Conservation (phyloP, 208 protist genomes). For the Sergeia podlipaevii region DNA sequence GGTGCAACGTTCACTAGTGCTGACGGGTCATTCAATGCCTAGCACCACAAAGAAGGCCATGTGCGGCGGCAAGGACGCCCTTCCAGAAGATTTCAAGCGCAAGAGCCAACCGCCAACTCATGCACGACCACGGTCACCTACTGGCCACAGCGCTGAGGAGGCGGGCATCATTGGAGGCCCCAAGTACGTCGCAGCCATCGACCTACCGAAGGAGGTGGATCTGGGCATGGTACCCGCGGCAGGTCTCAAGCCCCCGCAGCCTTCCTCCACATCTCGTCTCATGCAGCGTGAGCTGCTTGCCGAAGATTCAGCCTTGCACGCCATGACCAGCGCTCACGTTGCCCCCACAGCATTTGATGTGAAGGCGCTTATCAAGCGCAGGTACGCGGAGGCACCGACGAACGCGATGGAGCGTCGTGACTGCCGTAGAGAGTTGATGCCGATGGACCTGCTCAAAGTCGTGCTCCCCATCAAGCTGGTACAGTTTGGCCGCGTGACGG, state of each 20-base stretch:
- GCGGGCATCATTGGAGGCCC: background rate
- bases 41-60: no score
- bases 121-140: background rate
- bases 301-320: constrained; percentile 16
- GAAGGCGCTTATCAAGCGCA: constrained; percentile 77
- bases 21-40: constrained; percentile 56
- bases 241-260: constrained; percentile 59
- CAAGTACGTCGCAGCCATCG: background rate
- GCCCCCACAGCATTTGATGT: constrained; percentile 67
- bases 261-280: constrained; percentile 7
- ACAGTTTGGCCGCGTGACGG: constrained; percentile 90
- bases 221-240: constrained; percentile 85
- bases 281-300: constrained; percentile 16
- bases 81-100: background rate
- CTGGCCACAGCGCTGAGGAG: constrained; percentile 5
- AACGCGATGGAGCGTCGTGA: constrained; percentile 87
- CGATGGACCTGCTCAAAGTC: constrained; percentile 84
- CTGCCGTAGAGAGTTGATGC: constrained; percentile 85
- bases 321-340: constrained; percentile 24
- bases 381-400: constrained; percentile 68
- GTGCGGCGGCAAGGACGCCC: constrained; percentile 3
- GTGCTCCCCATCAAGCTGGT: constrained; percentile 76
- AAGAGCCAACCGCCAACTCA: background rate
- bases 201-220: constrained; percentile 38
- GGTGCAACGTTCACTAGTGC: constrained; percentile 30